Base-by-base conservation (phyloP, 331 rosid genomes). In the Cydonia oblonga region DNA sequence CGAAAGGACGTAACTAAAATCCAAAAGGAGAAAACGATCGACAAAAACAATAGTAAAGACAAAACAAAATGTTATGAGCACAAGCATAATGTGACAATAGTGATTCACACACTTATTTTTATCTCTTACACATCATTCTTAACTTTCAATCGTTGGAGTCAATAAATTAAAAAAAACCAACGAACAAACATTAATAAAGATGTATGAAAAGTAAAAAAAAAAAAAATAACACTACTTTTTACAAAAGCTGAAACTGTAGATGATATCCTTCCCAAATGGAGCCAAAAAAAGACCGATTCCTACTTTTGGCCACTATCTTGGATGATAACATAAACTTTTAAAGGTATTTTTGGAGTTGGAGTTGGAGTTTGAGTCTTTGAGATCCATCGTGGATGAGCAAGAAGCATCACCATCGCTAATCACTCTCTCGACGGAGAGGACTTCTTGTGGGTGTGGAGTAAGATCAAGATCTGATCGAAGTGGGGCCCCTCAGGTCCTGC, bases 81-180 rank as follows among this genome's bases (percentile, higher is more conserved):
- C 40, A 35, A 35, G 4, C 40, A 35, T 35, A 35, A 8, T 9
- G 3, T 35, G 8, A 35, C 12, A 35, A 35, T 9, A 35, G 12
- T 35, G 40, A 42, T 13, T 1, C 15, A 35, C 12, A 35, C 12
- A 35, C 2, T 0, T 35, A 35, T 35, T 35, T 35, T 35, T 35
- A 0, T 35, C 3, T 9, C 0, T 35, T 0, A 44, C 8, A 15
- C 7, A 44, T 0, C 0, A 0, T 15, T 44, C 0, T 44, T 0
- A 44, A 44, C 6, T 44, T 5, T 44, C 1, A 0, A 0, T 5
- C 1, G 3, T 5, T 19, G 3, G 1, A 14, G 14, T 0, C 0
- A 2, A 15, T 44, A 2, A 44, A 44, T 15, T 44, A 0, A 44
- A 44, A 0, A 44, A 5, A 0, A 42, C 1, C 0, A 0, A 44